Evolutionary conservation across 306 rosid genomes (phyloP), one percentile per base, ranked within the genome.

Genomic region (Cicer chorassanicum): DNA sequence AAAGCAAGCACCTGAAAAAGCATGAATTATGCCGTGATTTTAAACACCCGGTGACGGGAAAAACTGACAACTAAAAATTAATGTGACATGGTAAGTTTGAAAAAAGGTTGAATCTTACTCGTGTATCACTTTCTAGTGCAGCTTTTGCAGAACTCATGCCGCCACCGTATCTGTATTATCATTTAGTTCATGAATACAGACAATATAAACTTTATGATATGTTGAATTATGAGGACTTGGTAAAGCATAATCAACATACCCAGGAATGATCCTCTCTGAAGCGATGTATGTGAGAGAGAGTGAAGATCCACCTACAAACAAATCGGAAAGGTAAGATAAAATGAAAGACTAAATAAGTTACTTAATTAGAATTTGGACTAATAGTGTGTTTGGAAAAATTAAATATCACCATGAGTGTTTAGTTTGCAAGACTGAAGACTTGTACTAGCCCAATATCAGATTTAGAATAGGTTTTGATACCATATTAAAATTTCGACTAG

Each of bases 61-160:
- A 44, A 49, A 43, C 6, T 1, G 24, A 55, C 41, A 60, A 14
- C 34, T 43, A 21, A 29, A 54, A 63, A 56, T 34, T 21, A 51
- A 56, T 29, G 11, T 41, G 21, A 21, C 21, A 13, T n/a, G 45
- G 62, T 38, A 45, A 60, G n/a, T 18, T 63, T 24, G 51, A 19
- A 60, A 70, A 48, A 18, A 29, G 38, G 64, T 63, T 67, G 56
- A 73, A 65, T 68, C 90, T 81, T 78, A 90, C 99, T 56, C 85
- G 82, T 53, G 99, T 94, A 80, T 94, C 99, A 67, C 99, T 94
- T 87, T 94, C 99, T 67, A 94, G 82, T 40, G 96, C 96, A 76
- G 99, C 97, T 84, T 94, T 94, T 48, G 99, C 99, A 82, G 99
- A 91, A 84, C 99, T 94, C 99, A 94, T 94, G 53, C 99, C 99